Conservation (phyloP, 2,329 filamentous ascomycete genomes). For the Cercospora sp. region DNA sequence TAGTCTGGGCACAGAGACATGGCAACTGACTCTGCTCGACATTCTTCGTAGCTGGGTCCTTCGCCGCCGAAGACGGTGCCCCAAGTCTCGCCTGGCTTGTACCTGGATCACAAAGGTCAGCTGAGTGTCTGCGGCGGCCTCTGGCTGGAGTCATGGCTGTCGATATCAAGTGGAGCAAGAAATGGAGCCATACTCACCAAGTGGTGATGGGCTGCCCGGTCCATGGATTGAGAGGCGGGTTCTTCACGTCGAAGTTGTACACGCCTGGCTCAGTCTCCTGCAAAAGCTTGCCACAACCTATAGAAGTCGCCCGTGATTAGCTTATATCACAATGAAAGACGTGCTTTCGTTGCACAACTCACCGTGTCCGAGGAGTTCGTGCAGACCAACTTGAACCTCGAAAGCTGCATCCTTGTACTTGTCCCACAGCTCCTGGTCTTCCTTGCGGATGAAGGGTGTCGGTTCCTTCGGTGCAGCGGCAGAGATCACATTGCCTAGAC, state of each 20-base stretch:
- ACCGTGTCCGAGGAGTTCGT: constrained; percentile 77
- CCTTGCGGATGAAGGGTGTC: constrained; percentile 81
- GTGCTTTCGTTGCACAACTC: constrained; percentile 37
- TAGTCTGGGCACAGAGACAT: constrained; percentile 92
- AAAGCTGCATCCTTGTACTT: constrained; percentile 85
- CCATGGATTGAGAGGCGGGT: constrained; percentile 78
- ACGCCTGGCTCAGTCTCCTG: constrained; percentile 80
- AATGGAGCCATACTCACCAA: constrained; percentile 50
- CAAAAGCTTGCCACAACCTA: constrained; percentile 85
- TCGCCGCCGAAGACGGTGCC: constrained; percentile 84
- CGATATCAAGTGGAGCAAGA: background rate
- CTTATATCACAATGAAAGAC: background rate
- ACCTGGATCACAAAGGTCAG: constrained; percentile 41
- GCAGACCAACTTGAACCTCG: constrained; percentile 92
- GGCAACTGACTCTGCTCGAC: constrained; percentile 87
- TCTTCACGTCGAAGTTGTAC: constrained; percentile 84
- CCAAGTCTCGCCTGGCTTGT: constrained; percentile 95
- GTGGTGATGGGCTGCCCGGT: constrained; percentile 74
- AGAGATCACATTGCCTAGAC: constrained; percentile 85
- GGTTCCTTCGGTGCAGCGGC: constrained; percentile 91
- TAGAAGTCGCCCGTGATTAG: constrained; percentile 63
- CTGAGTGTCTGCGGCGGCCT: too few relatives aligned
- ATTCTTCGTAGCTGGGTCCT: constrained; percentile 90
- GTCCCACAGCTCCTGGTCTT: constrained; percentile 75
- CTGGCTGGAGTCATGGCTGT: too few relatives aligned